Base-by-base conservation (phyloP, 768 basidiomycete genomes). In the Boletus barrowsii region DNA sequence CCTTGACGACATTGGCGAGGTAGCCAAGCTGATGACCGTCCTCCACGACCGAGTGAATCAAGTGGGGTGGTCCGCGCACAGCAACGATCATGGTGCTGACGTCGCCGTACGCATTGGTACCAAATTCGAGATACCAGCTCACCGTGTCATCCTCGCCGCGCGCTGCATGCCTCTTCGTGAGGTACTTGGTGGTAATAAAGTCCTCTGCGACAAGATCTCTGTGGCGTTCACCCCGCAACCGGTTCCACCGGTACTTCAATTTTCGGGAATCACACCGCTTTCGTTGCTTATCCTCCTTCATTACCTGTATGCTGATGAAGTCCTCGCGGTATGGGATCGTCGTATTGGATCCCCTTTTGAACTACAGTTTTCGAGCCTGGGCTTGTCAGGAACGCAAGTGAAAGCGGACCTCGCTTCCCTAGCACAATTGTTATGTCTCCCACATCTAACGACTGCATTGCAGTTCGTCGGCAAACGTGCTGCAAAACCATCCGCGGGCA, bases 271-370 rank as follows among this genome's bases (percentile, higher is more conserved):
- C 56, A 80, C 84, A 42, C 77, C 87, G 0, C 72, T 95, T 8
- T 74, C 91, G 0, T 69, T 87, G 15, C 79, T 97, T 15, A 77
- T 96, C 20, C 73, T 98, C 18, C 68, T 97, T 18, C 79, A 84
- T 22, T 98, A 93, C 63, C 70, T 98, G n/a, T 98, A 98, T 70
- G 80, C 89, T 1, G 96, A 99, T 67, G 80, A 85, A 39, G 69
- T 95, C 2, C 74, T 91, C 11, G 84, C 91, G 0, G 68, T 94
- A 14, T 95, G 93, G 91, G 94, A 98, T 66, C 76, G 78, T 13
- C 82, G 93, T 17, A 76, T 90, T 11, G 76, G 72, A 5, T 59
- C 72, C 0, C 67, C 72, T 1, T 69, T 87, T 3, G 73, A 76
- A 26, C 64, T 62, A 5, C 70, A 76, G 20, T 72, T 80, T n/a